Conservation (phyloP, 2,329 filamentous ascomycete species). For the Aspergillus sp. region DNA sequence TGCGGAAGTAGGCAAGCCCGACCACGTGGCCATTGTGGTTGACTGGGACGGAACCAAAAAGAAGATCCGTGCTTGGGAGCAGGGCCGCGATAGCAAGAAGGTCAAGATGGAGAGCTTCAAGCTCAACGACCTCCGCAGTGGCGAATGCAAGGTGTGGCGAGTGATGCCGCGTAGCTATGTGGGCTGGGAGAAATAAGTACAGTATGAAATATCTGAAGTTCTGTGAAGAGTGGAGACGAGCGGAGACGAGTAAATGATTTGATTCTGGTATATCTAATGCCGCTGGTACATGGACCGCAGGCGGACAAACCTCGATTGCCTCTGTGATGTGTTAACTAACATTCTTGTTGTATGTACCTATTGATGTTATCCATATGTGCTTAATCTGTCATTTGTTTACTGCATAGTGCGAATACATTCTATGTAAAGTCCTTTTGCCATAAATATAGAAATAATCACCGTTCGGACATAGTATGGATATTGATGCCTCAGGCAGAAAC, state of each 20-base stretch:
- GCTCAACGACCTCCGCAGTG: conserved; percentile 85
- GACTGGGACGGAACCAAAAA: conserved; percentile 99
- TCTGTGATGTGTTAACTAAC: conserved; percentile 17
- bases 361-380: conserved; percentile 12
- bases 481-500: conserved; percentile 11
- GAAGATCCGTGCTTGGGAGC: conserved; percentile 94
- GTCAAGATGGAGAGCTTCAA: conserved; percentile 93
- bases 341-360: conserved; percentile 26
- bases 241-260: conserved; percentile 25
- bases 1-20: conserved; percentile 80
- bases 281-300: conserved; percentile 21
- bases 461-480: background rate
- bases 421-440: no score
- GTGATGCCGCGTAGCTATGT: conserved; percentile 92
- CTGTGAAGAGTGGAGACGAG: conserved; percentile 4
- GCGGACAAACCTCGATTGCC: background rate
- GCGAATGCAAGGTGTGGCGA: conserved; percentile 96
- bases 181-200: conserved; percentile 66
- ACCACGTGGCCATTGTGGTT: conserved; percentile 86
- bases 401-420: background rate
- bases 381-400: background rate
- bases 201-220: conserved; percentile 4
- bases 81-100: conserved; percentile 90
- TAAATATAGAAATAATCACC: no score
- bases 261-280: conserved; percentile 25